Evolutionary conservation across 768 basidiomycete genomes (phyloP), one percentile per base, ranked within the genome.

Genomic region (Sporobolomyces phaffii): DNA sequence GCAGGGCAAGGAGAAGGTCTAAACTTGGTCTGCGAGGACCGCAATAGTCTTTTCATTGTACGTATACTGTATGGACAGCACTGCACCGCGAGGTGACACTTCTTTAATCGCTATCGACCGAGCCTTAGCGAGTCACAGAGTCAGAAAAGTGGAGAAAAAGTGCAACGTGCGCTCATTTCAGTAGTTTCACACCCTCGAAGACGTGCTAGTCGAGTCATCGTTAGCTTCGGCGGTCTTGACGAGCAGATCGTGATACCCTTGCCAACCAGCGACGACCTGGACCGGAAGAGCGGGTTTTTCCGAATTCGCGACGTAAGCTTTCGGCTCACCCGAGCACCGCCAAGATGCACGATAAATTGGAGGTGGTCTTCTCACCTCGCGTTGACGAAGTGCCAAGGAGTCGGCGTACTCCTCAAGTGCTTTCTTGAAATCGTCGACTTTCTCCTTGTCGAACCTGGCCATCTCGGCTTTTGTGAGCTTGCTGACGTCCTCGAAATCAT

Each of bases 381-480:
- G 90, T 79, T 99, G 93, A 59, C 86, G 81, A 6, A 81, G 77
- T 53, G 93, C 87, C 87, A 94, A 89, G 8, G 87, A 89, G 47
- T 91, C 88, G 60, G 97, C 79, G 77, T 91, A 92, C 5, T 82
- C 82, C 77, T 90, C 88, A 70, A 99, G 77, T 4, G 87, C 82
- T 48, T 83, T 81, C 78, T 92, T 93, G 78, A 98, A 96, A 76
- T 98, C 94, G 52, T 90, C 88, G 29, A 98, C 83, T 47, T 93
- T 84, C 78, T 96, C 94, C 75, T 86, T 84, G 79, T 99, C 94
- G 75, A 98, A 97, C 47, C 94, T 81, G 7, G 85, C 85, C 69
- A 92, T 84, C 78, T 99, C 96, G 6, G 84, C 79, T 78, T 98
- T 98, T 72, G 91, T 86, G 24, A 96, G 80, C 70, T 87, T 87